These are phyloP conservation scores for Lecanicillium sp. DNA, from an alignment of 2,329 filamentous ascomycete genomes.

Conservation along the genomic window DNA sequence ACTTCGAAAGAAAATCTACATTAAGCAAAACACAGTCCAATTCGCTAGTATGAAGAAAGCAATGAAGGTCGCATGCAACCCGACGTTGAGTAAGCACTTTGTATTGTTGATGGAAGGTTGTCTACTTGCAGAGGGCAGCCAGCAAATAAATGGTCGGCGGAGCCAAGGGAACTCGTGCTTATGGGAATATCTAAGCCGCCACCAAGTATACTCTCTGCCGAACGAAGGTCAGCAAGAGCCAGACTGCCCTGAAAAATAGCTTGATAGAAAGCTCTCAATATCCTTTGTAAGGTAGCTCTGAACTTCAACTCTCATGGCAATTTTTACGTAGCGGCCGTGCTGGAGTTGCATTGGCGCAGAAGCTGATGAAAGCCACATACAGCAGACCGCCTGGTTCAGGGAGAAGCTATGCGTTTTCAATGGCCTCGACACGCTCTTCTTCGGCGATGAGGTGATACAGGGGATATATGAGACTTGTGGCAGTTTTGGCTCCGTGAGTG, in stretches of 20 bases:
- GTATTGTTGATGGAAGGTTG: too few species aligned
- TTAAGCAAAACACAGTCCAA: not conserved
- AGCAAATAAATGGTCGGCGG: conserved; percentile 9
- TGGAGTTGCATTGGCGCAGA: conserved; percentile 7
- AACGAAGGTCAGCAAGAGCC: conserved; percentile 9
- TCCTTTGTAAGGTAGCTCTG: conserved; percentile 7
- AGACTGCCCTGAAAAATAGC: conserved; percentile 7
- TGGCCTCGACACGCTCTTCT: conserved; percentile 5
- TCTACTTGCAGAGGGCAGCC: conserved; percentile 2
- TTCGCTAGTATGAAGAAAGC: too few species aligned
- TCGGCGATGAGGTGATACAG: conserved; percentile 9
- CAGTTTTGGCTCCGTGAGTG: not conserved
- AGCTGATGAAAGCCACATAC: conserved; percentile 6
- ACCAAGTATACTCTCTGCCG: conserved; percentile 10
- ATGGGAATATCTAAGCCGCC: conserved; percentile 9
- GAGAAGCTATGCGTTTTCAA: conserved; percentile 5
- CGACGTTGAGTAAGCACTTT: too few species aligned
- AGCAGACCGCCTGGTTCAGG: conserved; percentile 4
- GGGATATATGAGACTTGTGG: conserved; percentile 4
- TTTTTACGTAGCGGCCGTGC: conserved; percentile 6
- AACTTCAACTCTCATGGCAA: not conserved
- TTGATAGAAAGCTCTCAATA: conserved; percentile 3
- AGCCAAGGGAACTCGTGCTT: conserved; percentile 9
- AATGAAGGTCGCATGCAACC: too few species aligned
- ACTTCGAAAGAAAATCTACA: conserved; percentile 7